Evolutionary conservation across 345 rosid species (phyloP).

Genomic region (Noccaea bulbosa): DNA sequence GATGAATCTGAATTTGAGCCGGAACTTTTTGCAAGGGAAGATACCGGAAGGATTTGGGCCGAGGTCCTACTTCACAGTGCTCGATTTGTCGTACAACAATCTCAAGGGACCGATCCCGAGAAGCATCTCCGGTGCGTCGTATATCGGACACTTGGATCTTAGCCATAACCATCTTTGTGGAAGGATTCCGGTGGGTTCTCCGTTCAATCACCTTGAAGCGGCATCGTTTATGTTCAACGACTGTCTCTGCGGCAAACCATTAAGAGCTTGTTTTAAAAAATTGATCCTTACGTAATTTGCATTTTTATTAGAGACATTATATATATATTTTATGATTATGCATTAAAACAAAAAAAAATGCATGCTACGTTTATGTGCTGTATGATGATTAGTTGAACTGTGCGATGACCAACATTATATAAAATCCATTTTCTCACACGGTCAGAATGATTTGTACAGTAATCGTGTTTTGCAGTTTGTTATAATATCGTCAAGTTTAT

Average conservation of each 20-base stretch:
- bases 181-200: conserved; percentile 70
- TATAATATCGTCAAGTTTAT: too few species aligned
- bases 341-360: neutral
- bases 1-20: conserved; percentile 68
- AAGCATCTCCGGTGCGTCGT: conserved; percentile 58
- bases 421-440: conserved; percentile 15
- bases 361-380: conserved; percentile 15
- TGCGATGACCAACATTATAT: conserved; percentile 3
- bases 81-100: conserved; percentile 71
- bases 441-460: neutral
- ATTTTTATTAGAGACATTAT: conserved; percentile 25
- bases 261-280: conserved; percentile 52
- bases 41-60: conserved; percentile 78
- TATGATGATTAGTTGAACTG: conserved; percentile 20
- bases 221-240: conserved; percentile 70
- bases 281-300: conserved; percentile 25
- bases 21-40: conserved; percentile 56
- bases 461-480: too few species aligned
- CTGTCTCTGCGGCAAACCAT: conserved; percentile 86
- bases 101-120: conserved; percentile 70
- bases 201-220: conserved; percentile 87
- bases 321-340: conserved; percentile 31
- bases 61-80: conserved; percentile 69
- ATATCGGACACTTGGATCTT: conserved; percentile 81
- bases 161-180: conserved; percentile 92